phyloP scores from a whole-genome alignment of 225 moss, liverwort and hornwort species.

The Polytrichum commune region DNA sequence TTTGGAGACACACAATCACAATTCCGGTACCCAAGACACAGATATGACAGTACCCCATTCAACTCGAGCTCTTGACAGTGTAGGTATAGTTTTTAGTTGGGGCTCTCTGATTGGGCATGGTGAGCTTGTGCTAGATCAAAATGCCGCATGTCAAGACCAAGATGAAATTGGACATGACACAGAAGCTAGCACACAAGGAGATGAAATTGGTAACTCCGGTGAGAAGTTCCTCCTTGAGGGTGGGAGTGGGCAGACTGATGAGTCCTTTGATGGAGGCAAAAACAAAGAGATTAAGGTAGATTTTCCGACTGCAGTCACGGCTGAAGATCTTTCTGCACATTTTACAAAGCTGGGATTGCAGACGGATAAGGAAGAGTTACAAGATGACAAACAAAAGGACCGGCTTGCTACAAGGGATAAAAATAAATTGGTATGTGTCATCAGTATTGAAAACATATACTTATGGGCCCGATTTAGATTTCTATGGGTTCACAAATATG shows the following conservation, averaged over 20 bases:
- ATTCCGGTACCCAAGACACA: too few species aligned
- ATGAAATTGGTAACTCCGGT: neutral
- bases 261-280: neutral
- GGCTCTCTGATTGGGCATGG: neutral
- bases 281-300: neutral
- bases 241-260: neutral
- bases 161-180: neutral
- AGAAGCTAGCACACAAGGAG: neutral
- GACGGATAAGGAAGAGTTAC: neutral
- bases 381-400: neutral
- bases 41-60: neutral
- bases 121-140: neutral
- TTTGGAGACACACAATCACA: too few species aligned
- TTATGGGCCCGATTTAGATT: neutral
- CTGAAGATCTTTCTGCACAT: neutral
- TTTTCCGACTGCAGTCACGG: neutral
- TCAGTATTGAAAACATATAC: neutral
- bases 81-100: neutral
- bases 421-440: slow-evolving; percentile 3
- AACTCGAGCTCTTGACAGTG: neutral
- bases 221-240: neutral
- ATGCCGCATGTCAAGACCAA: neutral
- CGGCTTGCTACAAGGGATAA: neutral
- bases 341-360: slow-evolving; percentile 1
- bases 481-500: too few species aligned